Percentiles rank a stretch among this genome's conserved stretches.
Conservation (phyloP, 2,329 filamentous ascomycete species). For the Xylaria digitata region DNA sequence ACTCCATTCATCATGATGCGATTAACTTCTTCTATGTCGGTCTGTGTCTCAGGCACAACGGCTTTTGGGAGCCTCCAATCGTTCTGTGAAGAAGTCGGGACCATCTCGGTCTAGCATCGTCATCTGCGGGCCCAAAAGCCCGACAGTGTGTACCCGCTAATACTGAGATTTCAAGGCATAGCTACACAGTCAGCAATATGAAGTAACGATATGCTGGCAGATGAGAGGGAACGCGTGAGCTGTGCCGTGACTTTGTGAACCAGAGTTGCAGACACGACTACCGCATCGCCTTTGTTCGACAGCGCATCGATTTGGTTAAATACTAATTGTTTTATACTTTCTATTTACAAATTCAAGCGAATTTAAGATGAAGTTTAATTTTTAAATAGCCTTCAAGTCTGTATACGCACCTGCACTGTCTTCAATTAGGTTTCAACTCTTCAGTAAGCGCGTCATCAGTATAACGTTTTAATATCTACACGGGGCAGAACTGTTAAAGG, state of each 20-base stretch:
- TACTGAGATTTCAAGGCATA: constrained; percentile 9
- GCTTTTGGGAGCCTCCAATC: constrained; percentile 8
- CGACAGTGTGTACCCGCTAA: constrained; percentile 16
- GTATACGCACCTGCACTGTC: too few relatives aligned
- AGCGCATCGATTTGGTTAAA: constrained; percentile 18
- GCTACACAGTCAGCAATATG: constrained; percentile 26
- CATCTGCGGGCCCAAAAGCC: constrained; percentile 21
- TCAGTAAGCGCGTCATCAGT: too few relatives aligned
- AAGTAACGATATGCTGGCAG: constrained; percentile 12
- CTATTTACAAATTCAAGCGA: too few relatives aligned
- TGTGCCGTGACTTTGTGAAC: constrained; percentile 20
- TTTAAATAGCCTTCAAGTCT: too few relatives aligned
- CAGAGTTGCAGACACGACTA: constrained; percentile 25
- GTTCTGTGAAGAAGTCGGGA: constrained; percentile 25
- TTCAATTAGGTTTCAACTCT: too few relatives aligned
- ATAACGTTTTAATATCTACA: too few relatives aligned
- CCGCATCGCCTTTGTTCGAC: constrained; percentile 11
- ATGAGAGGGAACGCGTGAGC: neutral
- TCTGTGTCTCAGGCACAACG: constrained; percentile 20
- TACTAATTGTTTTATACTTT: too few relatives aligned
- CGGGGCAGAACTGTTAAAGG: too few relatives aligned
- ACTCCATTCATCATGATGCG: constrained; percentile 25
- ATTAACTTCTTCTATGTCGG: constrained; percentile 12
- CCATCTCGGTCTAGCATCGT: constrained; percentile 22
- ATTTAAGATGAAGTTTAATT: too few relatives aligned